phyloP scores from a whole-genome alignment of 345 rosid genomes.

The Euphorbia peplus region DNA sequence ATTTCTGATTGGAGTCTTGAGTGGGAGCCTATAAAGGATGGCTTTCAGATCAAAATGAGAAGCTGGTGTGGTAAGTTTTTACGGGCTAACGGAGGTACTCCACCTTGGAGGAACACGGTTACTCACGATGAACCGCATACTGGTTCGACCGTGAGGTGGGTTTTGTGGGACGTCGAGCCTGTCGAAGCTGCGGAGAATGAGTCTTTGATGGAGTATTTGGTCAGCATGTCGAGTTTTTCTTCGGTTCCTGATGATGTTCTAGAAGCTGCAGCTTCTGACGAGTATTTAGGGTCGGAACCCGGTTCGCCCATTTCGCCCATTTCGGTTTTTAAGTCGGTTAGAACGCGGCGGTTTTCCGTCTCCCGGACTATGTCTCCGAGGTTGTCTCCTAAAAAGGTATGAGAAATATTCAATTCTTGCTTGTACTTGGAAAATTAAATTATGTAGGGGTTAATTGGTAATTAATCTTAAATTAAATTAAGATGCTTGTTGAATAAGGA shows the following conservation, averaged over 20 bases:
- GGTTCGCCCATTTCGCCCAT: slow-evolving; percentile 47
- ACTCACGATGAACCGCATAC: slow-evolving; percentile 79
- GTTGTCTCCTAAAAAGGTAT: slow-evolving; percentile 45
- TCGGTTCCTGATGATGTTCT: slow-evolving; percentile 33
- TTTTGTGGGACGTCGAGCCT: slow-evolving; percentile 73
- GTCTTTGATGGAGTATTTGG: slow-evolving; percentile 46
- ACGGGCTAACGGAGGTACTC: slow-evolving; percentile 82
- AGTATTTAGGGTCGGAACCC: slow-evolving; percentile 29
- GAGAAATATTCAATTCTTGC: slow-evolving; percentile 1
- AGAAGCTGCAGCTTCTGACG: slow-evolving; percentile 39
- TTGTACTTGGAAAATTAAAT: not conserved
- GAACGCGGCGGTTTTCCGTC: slow-evolving; percentile 41
- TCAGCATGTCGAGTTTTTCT: slow-evolving; percentile 59
- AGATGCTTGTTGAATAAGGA: not conserved
- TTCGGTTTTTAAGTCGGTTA: slow-evolving; percentile 29
- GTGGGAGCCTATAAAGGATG: slow-evolving; percentile 55
- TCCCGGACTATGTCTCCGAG: slow-evolving; percentile 39
- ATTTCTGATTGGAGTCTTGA: slow-evolving; percentile 3
- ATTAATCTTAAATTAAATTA: too few relatives aligned
- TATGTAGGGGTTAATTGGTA: not conserved
- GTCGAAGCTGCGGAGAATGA: slow-evolving; percentile 34
- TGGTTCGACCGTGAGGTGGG: slow-evolving; percentile 59
- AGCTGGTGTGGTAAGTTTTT: slow-evolving; percentile 70
- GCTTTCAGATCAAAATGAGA: slow-evolving; percentile 53
- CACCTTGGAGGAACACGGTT: slow-evolving; percentile 88